Evolutionary conservation across 2,329 filamentous ascomycete genomes (phyloP), one percentile per base, ranked within the genome.

Genomic region (Pseudodiploospora longispora): DNA sequence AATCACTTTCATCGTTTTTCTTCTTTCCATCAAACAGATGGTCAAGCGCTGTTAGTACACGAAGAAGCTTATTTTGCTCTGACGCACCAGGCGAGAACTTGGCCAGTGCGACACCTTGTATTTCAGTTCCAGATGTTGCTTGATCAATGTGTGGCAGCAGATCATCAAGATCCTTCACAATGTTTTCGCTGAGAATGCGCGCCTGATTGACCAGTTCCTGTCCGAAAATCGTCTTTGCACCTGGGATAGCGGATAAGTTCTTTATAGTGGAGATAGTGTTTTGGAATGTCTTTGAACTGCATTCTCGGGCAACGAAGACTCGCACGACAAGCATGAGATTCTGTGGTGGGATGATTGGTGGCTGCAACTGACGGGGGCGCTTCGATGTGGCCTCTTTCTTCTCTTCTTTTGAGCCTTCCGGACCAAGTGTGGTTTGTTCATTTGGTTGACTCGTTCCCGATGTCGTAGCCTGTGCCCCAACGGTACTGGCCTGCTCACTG

Each of bases 231-330:
- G 85, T 79, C 65, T 94, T 93, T 12, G 91, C 89, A 9, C 85
- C 88, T 10, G 91, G 89, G 48, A 98, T 93, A 34, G 87, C 83
- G 5, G 90, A 97, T 36, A 98, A 76, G 58, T 97, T 96, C 69
- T 95, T 97, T 71, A 98, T 95, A n/a, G 94, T 94, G 10, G 91
- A 93, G 43, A 98, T 78, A 1, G 93, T 97, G 64, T 97, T 94
- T 60, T 93, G 87, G 75, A 98, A 98, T 0, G 93, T 97, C 72
- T 95, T 96, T 50, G 87, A 90, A 59, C 88, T 95, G 67, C 93
- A 98, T 64, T 98, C 93, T 40, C 90, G 85, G 50, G 91, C 91
- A 36, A 95, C 88, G 52, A 98, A 86, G 46, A 98, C 95, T 61
- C 93, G 93, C 55, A 97, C 87, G n/a, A 98, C 89, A 46, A 97